phyloP scores from a whole-genome alignment of 2,329 filamentous ascomycete species.

The Arachnopeziza araneosa region DNA sequence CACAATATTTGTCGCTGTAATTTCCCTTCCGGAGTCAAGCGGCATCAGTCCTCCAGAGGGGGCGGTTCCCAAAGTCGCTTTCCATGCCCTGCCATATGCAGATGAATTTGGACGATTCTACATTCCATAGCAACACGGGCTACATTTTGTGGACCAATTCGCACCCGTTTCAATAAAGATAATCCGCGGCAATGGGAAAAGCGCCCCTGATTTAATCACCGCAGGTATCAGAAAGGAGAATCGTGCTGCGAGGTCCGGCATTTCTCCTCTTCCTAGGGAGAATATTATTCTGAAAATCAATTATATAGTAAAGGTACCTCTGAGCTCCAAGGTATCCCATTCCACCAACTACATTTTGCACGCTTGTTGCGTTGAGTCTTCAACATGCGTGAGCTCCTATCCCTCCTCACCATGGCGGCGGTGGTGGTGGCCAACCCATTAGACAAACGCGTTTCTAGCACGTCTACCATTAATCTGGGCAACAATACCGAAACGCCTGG shows the following conservation, averaged over 20 bases:
- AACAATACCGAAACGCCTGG: slow-evolving; percentile 30
- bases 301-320: not conserved
- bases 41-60: too few relatives aligned
- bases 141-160: not conserved
- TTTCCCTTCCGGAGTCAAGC: too few relatives aligned
- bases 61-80: too few relatives aligned
- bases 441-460: slow-evolving; percentile 13
- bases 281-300: not conserved
- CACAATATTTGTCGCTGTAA: too few relatives aligned
- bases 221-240: not conserved
- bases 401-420: slow-evolving; percentile 8
- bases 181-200: not conserved
- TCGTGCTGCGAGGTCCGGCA: not conserved
- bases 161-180: too few relatives aligned
- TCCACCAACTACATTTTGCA: not conserved
- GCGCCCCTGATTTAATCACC: not conserved
- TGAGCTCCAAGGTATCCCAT: not conserved
- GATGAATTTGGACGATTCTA: not conserved
- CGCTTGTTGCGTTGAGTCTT: not conserved
- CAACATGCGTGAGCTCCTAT: slow-evolving; percentile 2
- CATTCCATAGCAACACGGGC: not conserved
- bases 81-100: too few relatives aligned
- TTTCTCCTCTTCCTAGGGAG: not conserved
- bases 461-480: slow-evolving; percentile 28
- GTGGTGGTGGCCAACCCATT: slow-evolving; percentile 11